Base-by-base conservation (phyloP, 768 basidiomycete genomes). In the Kwoniella sp. region DNA sequence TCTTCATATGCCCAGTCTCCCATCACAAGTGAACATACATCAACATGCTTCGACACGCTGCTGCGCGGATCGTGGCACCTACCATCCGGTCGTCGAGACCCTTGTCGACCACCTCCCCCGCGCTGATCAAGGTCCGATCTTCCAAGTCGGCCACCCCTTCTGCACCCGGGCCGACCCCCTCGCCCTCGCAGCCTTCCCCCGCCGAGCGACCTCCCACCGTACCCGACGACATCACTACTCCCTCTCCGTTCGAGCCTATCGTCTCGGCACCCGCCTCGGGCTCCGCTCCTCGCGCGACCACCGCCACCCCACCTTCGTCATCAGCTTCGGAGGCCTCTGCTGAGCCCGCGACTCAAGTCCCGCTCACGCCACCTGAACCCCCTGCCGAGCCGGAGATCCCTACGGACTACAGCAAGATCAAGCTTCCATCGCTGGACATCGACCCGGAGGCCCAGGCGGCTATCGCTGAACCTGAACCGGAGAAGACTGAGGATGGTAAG, bases 401-500 rank as follows among this genome's bases (percentile, higher is more conserved):
- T 12, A 34, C 40, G 27, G 49, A 51, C 46, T 58, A 56, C 33
- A 66, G 65, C 28, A 59, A 65, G n/a, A 64, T 65, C 23, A 59
- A 65, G 17, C 62, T 75, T 14, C 74, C 74, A 17, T 72, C 70
- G 1, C 54, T 75, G 6, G 70, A 75, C 48, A 68, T 75, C 29
- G 74, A 75, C 27, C 67, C 71, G 4, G 63, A 62, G 46, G 57
- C 55, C 14, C 46, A 53, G 25, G 26, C 33, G 7, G 53, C 60
- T 8, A 53, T 64, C 17, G 49, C 63, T 8, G 45, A 55, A 31
- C 57, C 65, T 22, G 56, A 56, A 37, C 44, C 28, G 31, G 32
- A 29, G 32, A 40, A 27, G 57, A 25, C 23, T 22, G 55, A 54
- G 6, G 53, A 45, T 5, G 48, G 33, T 36, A 28, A 59, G 33